Percentiles rank a stretch among this genome's conserved stretches.
Conservation (phyloP, 495 filamentous ascomycete genomes). For the Usnea hakonensis region DNA sequence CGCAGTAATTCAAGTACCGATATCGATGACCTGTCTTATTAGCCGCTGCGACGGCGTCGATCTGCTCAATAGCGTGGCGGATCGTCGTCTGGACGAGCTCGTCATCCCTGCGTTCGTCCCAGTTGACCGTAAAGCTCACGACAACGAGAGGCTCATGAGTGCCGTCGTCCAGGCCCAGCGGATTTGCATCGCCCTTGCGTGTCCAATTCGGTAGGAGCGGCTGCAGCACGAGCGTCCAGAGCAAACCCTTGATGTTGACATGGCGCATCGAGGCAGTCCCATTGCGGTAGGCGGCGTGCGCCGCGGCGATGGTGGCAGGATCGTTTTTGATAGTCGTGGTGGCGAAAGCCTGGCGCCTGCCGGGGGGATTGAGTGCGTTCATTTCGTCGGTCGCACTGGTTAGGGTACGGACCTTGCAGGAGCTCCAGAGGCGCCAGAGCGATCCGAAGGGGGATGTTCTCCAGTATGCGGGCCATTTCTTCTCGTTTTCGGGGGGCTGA, state of each 20-base stretch:
- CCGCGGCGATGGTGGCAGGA: slow-evolving; percentile 23
- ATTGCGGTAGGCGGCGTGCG: slow-evolving; percentile 24
- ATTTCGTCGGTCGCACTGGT: slow-evolving; percentile 26
- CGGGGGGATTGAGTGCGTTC: slow-evolving; percentile 25
- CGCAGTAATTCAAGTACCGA: slow-evolving; percentile 33
- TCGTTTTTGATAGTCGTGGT: slow-evolving; percentile 32
- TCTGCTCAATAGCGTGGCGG: slow-evolving; percentile 24
- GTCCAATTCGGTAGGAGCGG: slow-evolving; percentile 27
- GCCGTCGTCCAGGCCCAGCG: slow-evolving; percentile 24
- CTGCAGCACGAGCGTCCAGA: slow-evolving; percentile 28
- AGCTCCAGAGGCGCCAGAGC: slow-evolving; percentile 29
- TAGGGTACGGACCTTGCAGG: slow-evolving; percentile 28
- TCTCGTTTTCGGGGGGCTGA: slow-evolving; percentile 47
- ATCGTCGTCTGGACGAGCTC: slow-evolving; percentile 26
- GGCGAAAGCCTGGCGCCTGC: slow-evolving; percentile 26
- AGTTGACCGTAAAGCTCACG: slow-evolving; percentile 30
- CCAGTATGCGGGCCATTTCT: slow-evolving; percentile 54
- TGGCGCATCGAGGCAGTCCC: slow-evolving; percentile 17
- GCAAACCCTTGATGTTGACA: slow-evolving; percentile 21
- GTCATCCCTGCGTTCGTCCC: slow-evolving; percentile 27
- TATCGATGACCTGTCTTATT: slow-evolving; percentile 26
- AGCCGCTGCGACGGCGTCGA: slow-evolving; percentile 26
- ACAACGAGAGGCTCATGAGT: slow-evolving; percentile 27
- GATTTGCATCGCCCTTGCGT: slow-evolving; percentile 26
- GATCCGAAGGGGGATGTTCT: slow-evolving; percentile 32